Conservation (phyloP, 164 flowering plant genomes). For the Annona squamosa region DNA sequence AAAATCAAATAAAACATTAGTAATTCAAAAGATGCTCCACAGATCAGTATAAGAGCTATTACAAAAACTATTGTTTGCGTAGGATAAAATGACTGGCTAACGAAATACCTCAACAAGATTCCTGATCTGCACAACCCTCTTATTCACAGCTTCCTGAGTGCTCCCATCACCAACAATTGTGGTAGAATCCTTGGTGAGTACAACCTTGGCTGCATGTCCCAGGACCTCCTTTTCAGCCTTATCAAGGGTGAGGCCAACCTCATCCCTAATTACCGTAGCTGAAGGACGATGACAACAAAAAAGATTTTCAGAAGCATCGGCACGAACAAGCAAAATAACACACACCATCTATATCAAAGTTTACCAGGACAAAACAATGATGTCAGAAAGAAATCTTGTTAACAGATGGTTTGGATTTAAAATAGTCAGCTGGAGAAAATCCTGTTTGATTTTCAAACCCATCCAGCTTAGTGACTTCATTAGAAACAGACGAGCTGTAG, state of each 20-base stretch:
- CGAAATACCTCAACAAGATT: conserved; percentile 70
- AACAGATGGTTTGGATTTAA: neutral
- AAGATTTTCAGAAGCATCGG: neutral
- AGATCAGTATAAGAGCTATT: neutral
- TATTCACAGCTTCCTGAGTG: conserved; percentile 83
- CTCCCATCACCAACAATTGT: conserved; percentile 98
- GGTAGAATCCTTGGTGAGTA: conserved; percentile 79
- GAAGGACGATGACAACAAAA: neutral
- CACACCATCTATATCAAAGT: neutral
- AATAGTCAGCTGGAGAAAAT: neutral
- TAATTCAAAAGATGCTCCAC: neutral
- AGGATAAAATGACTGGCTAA: neutral
- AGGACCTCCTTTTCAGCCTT: conserved; percentile 81
- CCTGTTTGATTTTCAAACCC: neutral
- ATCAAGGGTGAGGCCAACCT: conserved; percentile 85
- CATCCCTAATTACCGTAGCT: conserved; percentile 94
- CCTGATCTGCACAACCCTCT: conserved; percentile 80
- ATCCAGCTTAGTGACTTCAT: neutral
- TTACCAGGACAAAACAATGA: no score
- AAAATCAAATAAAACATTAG: neutral
- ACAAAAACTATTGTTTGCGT: neutral
- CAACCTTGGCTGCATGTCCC: conserved; percentile 94
- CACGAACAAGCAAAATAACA: neutral
- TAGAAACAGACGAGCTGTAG: neutral
- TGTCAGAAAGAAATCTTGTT: no score